Percentiles rank a stretch among this genome's conserved stretches.
phyloP scores from a whole-genome alignment of 768 basidiomycete species.

The Lentinula guzmanii region DNA sequence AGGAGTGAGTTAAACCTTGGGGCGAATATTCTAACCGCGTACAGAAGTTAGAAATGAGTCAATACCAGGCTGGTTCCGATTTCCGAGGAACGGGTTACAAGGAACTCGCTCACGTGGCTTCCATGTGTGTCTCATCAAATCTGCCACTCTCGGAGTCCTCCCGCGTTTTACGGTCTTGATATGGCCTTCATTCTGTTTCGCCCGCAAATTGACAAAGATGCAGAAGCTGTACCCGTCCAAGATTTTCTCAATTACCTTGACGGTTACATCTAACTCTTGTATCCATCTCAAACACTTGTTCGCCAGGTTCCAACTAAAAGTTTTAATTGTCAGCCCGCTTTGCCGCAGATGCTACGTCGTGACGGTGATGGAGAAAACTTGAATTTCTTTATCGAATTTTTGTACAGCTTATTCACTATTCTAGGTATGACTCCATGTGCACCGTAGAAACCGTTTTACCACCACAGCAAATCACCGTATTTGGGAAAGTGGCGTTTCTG shows the following conservation, averaged over 20 bases:
- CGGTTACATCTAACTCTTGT: background rate
- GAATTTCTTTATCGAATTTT: background rate
- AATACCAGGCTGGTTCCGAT: background rate
- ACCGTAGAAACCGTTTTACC: background rate
- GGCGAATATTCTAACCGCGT: background rate
- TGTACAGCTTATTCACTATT: background rate
- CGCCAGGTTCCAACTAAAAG: background rate
- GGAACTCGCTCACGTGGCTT: background rate
- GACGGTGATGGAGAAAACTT: background rate
- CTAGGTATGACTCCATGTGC: background rate
- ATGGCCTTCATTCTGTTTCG: background rate
- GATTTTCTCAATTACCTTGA: background rate
- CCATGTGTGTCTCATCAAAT: background rate
- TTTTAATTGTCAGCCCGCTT: background rate
- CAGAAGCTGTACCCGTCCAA: slow-evolving; percentile 2
- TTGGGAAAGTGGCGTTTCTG: background rate
- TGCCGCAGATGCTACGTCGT: background rate
- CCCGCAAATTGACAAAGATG: background rate
- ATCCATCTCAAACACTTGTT: slow-evolving; percentile 1
- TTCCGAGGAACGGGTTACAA: background rate
- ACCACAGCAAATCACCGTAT: background rate
- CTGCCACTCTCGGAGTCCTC: background rate
- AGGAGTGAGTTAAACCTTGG: too few species aligned
- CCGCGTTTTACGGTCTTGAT: slow-evolving; percentile 1
- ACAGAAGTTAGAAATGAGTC: background rate